phyloP scores from a whole-genome alignment of 2,329 filamentous ascomycete genomes.

The Diaporthe batatas region DNA sequence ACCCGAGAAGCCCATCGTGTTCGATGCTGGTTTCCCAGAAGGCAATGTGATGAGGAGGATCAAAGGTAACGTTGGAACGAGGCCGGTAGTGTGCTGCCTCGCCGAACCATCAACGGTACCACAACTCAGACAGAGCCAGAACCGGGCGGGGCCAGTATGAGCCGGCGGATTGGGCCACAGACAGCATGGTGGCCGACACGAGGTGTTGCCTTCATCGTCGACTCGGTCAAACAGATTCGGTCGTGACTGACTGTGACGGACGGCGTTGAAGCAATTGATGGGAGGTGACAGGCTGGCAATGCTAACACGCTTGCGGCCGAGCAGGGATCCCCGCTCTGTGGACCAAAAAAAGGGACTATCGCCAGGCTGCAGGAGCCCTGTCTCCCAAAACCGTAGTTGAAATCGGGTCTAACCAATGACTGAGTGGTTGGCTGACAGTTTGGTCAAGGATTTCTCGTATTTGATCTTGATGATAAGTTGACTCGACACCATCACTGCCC shows the following conservation, averaged over 20 bases:
- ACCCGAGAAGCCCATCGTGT: background rate
- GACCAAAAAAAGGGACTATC: background rate
- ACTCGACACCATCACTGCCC: slow-evolving; percentile 38
- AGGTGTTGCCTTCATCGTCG: background rate
- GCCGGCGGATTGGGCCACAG: background rate
- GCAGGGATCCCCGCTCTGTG: slow-evolving; percentile 35
- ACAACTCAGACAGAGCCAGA: background rate
- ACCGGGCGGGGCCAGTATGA: slow-evolving; percentile 1
- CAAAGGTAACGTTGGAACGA: slow-evolving; percentile 30
- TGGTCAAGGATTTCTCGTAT: slow-evolving; percentile 38
- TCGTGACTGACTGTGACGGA: background rate
- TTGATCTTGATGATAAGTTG: slow-evolving; percentile 35
- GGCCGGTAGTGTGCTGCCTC: background rate
- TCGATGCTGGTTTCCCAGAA: background rate
- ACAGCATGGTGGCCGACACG: slow-evolving; percentile 13
- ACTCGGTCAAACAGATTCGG: background rate
- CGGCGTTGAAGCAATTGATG: slow-evolving; percentile 2
- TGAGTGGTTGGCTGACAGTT: slow-evolving; percentile 35
- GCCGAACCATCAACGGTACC: background rate
- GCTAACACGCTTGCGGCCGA: background rate
- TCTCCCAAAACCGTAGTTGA: slow-evolving; percentile 33
- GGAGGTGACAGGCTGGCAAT: slow-evolving; percentile 11
- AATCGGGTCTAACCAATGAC: slow-evolving; percentile 37
- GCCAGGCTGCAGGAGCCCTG: slow-evolving; percentile 32
- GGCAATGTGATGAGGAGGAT: slow-evolving; percentile 6